phyloP scores from a whole-genome alignment of 176 grass and related monocot species.

The Urochloa ruziziensis region DNA sequence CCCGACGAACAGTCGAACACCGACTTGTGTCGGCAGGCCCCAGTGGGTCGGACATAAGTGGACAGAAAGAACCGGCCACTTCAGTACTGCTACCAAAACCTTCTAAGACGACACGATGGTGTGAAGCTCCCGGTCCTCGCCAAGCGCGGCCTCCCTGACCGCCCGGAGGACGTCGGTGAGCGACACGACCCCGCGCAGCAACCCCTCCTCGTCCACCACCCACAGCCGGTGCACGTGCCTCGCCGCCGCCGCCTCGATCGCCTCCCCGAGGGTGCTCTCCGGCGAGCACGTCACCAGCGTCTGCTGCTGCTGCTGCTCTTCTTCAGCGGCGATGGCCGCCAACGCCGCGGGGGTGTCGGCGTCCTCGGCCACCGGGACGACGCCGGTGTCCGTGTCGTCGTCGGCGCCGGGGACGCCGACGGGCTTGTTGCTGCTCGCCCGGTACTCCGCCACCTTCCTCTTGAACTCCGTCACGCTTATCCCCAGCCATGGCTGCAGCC shows the following conservation, averaged over 20 bases:
- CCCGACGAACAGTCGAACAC: too few relatives aligned
- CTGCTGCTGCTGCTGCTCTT: not conserved
- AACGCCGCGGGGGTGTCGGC: not conserved
- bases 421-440: conserved; percentile 5
- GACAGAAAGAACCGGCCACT: too few relatives aligned
- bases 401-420: conserved; percentile 2
- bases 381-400: not conserved
- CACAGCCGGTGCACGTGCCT: conserved; percentile 78
- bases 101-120: conserved; percentile 14
- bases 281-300: conserved; percentile 51
- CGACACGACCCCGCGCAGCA: conserved; percentile 56
- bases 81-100: too few relatives aligned
- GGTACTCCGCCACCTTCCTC: conserved; percentile 38
- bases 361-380: not conserved
- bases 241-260: conserved; percentile 43
- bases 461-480: conserved; percentile 71
- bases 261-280: conserved; percentile 57
- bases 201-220: conserved; percentile 47
- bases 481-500: conserved; percentile 55
- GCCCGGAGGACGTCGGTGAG: conserved; percentile 62
- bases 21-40: too few relatives aligned
- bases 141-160: conserved; percentile 52
- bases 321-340: not conserved
- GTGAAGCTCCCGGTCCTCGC: conserved; percentile 48
- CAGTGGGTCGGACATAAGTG: too few relatives aligned